Evolutionary conservation across 169 alveolate species (phyloP), one percentile per base, ranked within the genome.

Genomic region (Plasmodium vivax): DNA sequence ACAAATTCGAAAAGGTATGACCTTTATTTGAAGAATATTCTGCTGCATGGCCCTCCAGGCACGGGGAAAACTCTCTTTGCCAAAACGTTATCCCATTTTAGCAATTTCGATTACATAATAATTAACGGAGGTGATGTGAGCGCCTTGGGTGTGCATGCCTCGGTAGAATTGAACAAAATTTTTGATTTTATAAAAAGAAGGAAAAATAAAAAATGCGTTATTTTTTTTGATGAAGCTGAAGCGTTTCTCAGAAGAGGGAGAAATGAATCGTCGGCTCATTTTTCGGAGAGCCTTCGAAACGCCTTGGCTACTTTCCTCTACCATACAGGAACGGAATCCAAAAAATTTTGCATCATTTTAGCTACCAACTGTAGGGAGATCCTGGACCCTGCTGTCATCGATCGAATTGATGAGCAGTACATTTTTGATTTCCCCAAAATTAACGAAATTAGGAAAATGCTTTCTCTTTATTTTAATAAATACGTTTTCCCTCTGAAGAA

Each of bases 171-270:
- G 30, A 98, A 99, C 96, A 98, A 98, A 90, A 97, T 99, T 14
- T 99, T 99, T 83, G 97, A 98, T 43, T 99, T 99, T 99, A 98
- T 99, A 32, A 97, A 98, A 84, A 97, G 96, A 79, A 97, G 99
- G 85, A 97, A 97, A 83, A 92, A 92, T 54, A 97, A 95, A 92
- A 99, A 99, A 19, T 95, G 99, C 90, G 85, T 98, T 5, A 96
- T 99, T 45, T 99, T 99, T 96, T 98, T 99, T 80, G 99, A 99
- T 93, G 99, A 99, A 96, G 99, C 99, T n/a, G 99, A 98, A 95
- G 99, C 99, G 7, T 98, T 98, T 95, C 93, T 98, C 62, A 93
- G 99, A 56, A 97, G 97, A 93, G 98, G 99, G 92, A 95, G 98
- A 95, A 92, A 95, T 58, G 93, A 92, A 93, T 81, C 85, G 45